phyloP scores from a whole-genome alignment of 2,329 filamentous ascomycete species.

The Cladosporium cucumerinum region DNA sequence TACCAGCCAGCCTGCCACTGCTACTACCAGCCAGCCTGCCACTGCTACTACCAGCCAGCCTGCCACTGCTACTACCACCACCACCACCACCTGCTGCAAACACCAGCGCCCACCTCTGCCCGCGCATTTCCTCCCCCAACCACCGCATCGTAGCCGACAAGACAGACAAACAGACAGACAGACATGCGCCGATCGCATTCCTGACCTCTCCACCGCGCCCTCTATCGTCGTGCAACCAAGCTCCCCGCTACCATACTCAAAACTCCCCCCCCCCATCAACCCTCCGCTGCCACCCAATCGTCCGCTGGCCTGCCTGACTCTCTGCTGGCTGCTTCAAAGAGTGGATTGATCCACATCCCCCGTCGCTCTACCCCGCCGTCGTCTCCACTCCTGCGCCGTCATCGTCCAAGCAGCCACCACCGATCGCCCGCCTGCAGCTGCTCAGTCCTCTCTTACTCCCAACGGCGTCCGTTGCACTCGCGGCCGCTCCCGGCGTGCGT shows the following conservation, averaged over 20 bases:
- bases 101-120: neutral
- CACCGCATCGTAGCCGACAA: neutral
- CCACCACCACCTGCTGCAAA: neutral
- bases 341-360: slow-evolving; percentile 2
- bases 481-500: slow-evolving; percentile 14
- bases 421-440: slow-evolving; percentile 11
- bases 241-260: slow-evolving; percentile 6
- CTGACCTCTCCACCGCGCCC: neutral
- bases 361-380: slow-evolving; percentile 15
- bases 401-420: slow-evolving; percentile 6
- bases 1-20: neutral
- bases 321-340: neutral
- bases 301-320: neutral
- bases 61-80: neutral
- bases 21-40: no score
- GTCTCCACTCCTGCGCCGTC: slow-evolving; percentile 11
- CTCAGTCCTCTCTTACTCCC: neutral
- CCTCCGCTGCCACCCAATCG: slow-evolving; percentile 2
- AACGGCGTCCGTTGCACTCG: slow-evolving; percentile 5
- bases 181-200: slow-evolving; percentile 1
- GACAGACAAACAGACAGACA: no score
- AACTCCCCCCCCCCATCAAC: neutral
- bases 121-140: neutral
- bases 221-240: neutral
- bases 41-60: no score